A percentile compares a stretch with the other conserved stretches of the same genome.
Conservation (phyloP, 441 rosid species). For the Arabidopsis hybrid region DNA sequence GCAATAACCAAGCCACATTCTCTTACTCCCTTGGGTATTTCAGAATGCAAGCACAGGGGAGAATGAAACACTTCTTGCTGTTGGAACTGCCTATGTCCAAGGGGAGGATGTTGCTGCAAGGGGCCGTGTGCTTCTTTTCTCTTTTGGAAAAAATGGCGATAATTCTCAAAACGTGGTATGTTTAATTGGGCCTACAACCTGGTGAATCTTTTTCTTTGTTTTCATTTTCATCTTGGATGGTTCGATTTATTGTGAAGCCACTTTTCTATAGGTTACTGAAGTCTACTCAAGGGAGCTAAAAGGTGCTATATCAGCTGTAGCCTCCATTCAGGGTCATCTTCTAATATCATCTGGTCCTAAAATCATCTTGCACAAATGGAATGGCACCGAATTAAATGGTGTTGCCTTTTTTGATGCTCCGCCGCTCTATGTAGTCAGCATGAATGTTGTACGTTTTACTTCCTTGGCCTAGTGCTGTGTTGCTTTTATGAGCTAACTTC, state of each 20-base stretch:
- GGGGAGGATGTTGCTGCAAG: constrained; percentile 99
- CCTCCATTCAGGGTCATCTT: constrained; percentile 98
- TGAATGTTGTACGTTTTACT: constrained; percentile 81
- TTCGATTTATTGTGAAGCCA: constrained; percentile 26
- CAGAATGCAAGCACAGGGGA: constrained; percentile 89
- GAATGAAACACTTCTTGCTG: constrained; percentile 88
- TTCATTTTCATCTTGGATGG: constrained; percentile 27
- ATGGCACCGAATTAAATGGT: constrained; percentile 87
- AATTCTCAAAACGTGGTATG: constrained; percentile 76
- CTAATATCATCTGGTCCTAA: constrained; percentile 98
- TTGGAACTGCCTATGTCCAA: constrained; percentile 98
- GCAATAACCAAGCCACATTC: constrained; percentile 33
- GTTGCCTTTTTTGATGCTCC: constrained; percentile 92
- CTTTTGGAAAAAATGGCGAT: constrained; percentile 70
- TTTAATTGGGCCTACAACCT: constrained; percentile 32
- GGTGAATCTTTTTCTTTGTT: constrained; percentile 23
- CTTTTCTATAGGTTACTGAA: constrained; percentile 72
- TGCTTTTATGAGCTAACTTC: constrained; percentile 30
- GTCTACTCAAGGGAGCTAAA: constrained; percentile 97
- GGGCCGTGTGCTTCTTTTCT: constrained; percentile 92
- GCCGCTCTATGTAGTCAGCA: constrained; percentile 94
- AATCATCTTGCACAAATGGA: constrained; percentile 94
- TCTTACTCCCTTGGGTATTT: constrained; percentile 42
- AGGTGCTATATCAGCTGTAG: constrained; percentile 98
- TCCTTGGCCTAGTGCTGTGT: constrained; percentile 31